Conservation (phyloP, 345 rosid species). For the Camelina neglecta region DNA sequence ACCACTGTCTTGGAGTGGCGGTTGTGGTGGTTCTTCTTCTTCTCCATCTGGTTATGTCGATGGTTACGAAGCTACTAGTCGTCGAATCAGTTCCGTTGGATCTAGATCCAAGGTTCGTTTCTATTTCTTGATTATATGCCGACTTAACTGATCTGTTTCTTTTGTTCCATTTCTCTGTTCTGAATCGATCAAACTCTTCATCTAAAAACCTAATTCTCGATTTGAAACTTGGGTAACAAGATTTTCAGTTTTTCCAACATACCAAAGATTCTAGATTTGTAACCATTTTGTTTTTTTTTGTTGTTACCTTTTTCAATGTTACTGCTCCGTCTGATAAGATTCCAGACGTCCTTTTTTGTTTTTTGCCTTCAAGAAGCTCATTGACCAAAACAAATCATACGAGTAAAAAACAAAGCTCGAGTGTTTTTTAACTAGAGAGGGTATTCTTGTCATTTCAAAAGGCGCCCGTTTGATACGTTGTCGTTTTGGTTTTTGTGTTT, state of each 20-base stretch:
- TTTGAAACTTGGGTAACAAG: background rate
- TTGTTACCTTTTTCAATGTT: background rate
- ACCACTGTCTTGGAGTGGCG: slow-evolving; percentile 76
- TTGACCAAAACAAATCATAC: background rate
- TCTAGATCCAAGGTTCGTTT: slow-evolving; percentile 76
- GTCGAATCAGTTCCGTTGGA: slow-evolving; percentile 48
- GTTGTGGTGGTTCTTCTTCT: slow-evolving; percentile 41
- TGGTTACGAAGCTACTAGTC: slow-evolving; percentile 70
- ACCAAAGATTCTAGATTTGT: background rate
- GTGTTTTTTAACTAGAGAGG: background rate
- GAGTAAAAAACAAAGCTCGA: background rate
- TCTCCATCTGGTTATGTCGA: slow-evolving; percentile 70
- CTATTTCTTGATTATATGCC: background rate
- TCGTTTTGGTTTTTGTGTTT: background rate
- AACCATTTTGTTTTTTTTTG: background rate
- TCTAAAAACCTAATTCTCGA: background rate
- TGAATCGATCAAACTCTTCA: background rate
- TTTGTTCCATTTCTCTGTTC: slow-evolving; percentile 26
- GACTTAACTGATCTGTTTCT: slow-evolving; percentile 33
- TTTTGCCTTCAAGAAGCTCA: background rate
- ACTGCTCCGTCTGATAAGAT: background rate
- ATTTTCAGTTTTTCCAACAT: background rate
- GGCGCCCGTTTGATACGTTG: background rate
- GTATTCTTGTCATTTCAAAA: background rate
- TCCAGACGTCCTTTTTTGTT: background rate